These are phyloP conservation scores for Starmera caribaea DNA, from an alignment of 805 yeast species.

Conservation along the genomic window DNA sequence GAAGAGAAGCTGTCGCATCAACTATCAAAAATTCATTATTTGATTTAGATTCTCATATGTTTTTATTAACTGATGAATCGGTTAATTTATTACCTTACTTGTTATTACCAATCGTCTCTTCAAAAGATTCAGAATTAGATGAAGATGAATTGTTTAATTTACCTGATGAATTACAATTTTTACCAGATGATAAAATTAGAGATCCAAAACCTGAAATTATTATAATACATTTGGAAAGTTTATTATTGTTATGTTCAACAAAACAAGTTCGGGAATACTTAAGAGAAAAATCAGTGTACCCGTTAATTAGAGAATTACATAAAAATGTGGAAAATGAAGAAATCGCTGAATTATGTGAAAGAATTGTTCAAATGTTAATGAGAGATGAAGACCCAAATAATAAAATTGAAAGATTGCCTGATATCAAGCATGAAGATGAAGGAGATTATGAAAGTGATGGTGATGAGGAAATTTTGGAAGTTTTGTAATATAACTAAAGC, in stretches of 20 bases:
- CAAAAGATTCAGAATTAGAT: constrained; percentile 58
- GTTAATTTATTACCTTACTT: constrained; percentile 77
- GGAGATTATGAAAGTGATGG: constrained; percentile 20
- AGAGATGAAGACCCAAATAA: constrained; percentile 67
- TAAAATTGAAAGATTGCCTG: constrained; percentile 36
- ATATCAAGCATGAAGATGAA: constrained; percentile 38
- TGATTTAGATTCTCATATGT: constrained; percentile 60
- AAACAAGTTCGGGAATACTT: constrained; percentile 62
- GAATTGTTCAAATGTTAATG: constrained; percentile 84
- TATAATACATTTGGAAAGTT: constrained; percentile 67
- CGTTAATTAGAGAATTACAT: constrained; percentile 80
- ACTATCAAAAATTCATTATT: constrained; percentile 86
- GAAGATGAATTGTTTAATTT: constrained; percentile 81
- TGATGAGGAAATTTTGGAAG: constrained; percentile 25
- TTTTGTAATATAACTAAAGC: constrained; percentile 13
- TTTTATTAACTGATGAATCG: constrained; percentile 46
- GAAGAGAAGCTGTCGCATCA: constrained; percentile 90
- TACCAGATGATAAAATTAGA: constrained; percentile 65
- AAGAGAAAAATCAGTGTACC: constrained; percentile 77
- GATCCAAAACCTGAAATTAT: constrained; percentile 64
- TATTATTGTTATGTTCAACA: constrained; percentile 73
- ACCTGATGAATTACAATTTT: constrained; percentile 80
- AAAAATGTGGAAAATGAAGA: constrained; percentile 38
- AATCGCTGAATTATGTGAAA: constrained; percentile 64
- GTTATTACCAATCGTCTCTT: constrained; percentile 70